These are phyloP conservation scores for Trichophyton verrucosum DNA, from an alignment of 2,329 filamentous ascomycete species.

Conservation along the genomic window DNA sequence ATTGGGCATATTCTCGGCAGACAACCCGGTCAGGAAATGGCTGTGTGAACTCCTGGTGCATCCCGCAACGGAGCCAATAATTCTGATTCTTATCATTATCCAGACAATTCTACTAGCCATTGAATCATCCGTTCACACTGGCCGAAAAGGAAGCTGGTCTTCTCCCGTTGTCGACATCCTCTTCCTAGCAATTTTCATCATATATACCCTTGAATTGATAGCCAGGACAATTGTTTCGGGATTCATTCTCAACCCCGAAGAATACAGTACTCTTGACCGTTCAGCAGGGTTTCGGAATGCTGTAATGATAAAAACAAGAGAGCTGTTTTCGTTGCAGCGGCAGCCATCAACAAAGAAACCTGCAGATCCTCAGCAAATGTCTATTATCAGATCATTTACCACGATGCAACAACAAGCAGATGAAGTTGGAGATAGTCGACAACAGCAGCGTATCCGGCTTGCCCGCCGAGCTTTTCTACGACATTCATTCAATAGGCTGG, in stretches of 20 bases:
- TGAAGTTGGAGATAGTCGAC: constrained; percentile 49
- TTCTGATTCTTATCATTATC: constrained; percentile 74
- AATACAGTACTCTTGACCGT: constrained; percentile 84
- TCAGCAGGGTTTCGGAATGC: constrained; percentile 61
- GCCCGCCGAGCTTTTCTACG: constrained; percentile 84
- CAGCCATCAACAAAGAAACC: constrained; percentile 51
- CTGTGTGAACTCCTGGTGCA: constrained; percentile 79
- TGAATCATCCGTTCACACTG: constrained; percentile 58
- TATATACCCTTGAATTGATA: constrained; percentile 79
- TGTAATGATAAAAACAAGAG: constrained; percentile 61
- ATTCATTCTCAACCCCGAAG: constrained; percentile 74
- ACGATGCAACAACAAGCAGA: constrained; percentile 52
- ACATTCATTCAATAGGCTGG: constrained; percentile 89
- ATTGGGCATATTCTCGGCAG: constrained; percentile 68
- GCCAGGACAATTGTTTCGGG: constrained; percentile 86
- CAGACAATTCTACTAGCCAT: constrained; percentile 82
- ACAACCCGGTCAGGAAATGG: constrained; percentile 59
- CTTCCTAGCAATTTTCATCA: constrained; percentile 67
- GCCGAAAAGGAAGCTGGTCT: constrained; percentile 54
- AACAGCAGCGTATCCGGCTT: constrained; percentile 72
- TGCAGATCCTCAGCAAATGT: constrained; percentile 31
- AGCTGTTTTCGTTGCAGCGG: constrained; percentile 70
- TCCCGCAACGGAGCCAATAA: constrained; percentile 72
- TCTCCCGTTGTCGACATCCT: constrained; percentile 57
- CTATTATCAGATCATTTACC: constrained; percentile 66